These are phyloP conservation scores for Keithomyces neogunnii DNA, from an alignment of 2,329 filamentous ascomycete species.

Conservation along the genomic window DNA sequence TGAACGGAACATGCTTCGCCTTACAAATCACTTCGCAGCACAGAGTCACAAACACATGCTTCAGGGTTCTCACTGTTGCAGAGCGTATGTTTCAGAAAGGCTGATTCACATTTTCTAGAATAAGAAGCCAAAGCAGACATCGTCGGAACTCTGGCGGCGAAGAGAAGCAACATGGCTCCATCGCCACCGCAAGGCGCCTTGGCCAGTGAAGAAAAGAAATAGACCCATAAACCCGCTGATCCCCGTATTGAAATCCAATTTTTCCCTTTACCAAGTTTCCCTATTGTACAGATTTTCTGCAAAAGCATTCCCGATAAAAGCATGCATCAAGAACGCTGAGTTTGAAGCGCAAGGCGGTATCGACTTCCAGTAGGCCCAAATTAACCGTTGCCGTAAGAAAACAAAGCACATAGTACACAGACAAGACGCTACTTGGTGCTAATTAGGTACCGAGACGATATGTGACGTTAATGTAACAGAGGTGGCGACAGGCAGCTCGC, in stretches of 20 bases:
- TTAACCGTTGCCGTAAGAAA: neutral
- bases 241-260: constrained; percentile 8
- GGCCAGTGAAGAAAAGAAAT: neutral
- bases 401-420: constrained; percentile 6
- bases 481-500: neutral
- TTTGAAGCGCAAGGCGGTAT: neutral
- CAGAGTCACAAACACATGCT: too few relatives aligned
- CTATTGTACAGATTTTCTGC: constrained; percentile 1
- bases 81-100: constrained; percentile 7
- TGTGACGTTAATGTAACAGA: neutral
- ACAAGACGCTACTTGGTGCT: constrained; percentile 3
- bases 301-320: constrained; percentile 1
- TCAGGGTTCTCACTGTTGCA: too few relatives aligned
- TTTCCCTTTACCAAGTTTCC: neutral
- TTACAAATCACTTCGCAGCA: too few relatives aligned
- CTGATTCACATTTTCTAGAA: constrained; percentile 13
- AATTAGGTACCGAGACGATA: constrained; percentile 1
- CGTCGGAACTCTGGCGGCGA: constrained; percentile 8
- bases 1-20: too few relatives aligned
- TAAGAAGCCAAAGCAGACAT: constrained; percentile 10
- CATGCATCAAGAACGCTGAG: neutral
- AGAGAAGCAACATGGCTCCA: constrained; percentile 2
- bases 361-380: too few relatives aligned
- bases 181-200: constrained; percentile 5
- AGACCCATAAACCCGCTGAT: constrained; percentile 12